These are phyloP conservation scores for Suillus subalutaceus DNA, from an alignment of 768 basidiomycete genomes.

Conservation along the genomic window DNA sequence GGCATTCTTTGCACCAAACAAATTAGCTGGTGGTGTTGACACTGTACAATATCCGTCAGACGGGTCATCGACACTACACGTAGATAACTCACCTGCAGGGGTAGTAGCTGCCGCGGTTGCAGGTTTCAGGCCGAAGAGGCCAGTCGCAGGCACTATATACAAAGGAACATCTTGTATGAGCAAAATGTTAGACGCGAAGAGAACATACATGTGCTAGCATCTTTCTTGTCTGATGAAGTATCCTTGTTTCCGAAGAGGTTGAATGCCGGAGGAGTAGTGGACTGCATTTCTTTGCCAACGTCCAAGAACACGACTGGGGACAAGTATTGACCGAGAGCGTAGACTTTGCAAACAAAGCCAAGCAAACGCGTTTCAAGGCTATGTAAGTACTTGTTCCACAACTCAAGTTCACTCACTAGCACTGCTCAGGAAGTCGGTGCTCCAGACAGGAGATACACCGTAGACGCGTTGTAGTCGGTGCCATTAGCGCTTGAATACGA, in stretches of 20 bases:
- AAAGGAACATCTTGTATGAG: slow-evolving; percentile 4
- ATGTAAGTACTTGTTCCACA: neutral
- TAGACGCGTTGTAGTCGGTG: neutral
- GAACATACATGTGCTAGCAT: slow-evolving; percentile 25
- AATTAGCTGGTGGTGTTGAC: neutral
- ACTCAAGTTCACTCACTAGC: too few species aligned
- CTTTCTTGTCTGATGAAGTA: slow-evolving; percentile 48
- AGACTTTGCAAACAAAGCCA: neutral
- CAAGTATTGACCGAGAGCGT: neutral
- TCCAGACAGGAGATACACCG: neutral
- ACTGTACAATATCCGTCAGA: neutral
- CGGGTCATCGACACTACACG: too few species aligned
- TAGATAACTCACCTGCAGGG: neutral
- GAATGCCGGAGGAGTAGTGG: slow-evolving; percentile 1
- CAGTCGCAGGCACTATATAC: slow-evolving; percentile 13
- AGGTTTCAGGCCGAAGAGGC: slow-evolving; percentile 44
- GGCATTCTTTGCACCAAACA: slow-evolving; percentile 5
- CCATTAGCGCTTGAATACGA: neutral
- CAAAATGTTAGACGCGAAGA: neutral
- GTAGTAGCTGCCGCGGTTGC: slow-evolving; percentile 23
- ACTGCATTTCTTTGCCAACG: slow-evolving; percentile 7
- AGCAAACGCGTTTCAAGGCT: neutral
- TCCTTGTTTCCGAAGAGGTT: slow-evolving; percentile 42
- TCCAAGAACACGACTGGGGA: neutral
- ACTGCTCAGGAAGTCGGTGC: neutral